Evolutionary conservation across 768 basidiomycete genomes (phyloP).

Genomic region (Kwoniella mangroviensis): DNA sequence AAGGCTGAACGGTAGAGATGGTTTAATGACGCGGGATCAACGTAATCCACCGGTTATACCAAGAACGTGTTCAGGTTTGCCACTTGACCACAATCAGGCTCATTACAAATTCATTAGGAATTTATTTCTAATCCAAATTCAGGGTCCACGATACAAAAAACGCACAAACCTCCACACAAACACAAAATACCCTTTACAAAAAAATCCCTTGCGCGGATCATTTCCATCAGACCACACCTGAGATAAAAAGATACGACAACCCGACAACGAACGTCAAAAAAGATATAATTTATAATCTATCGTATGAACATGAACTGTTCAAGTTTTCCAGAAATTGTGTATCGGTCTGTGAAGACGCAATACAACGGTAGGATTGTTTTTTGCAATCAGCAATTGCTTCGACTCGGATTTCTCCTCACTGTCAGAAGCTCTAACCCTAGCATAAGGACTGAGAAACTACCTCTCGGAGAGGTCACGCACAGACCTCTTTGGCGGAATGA

Average conservation of each 20-base stretch:
- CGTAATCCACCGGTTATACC: not conserved
- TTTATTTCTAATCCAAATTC: no score
- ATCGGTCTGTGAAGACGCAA: slow-evolving; percentile 24
- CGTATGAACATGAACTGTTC: not conserved
- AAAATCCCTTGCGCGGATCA: no score
- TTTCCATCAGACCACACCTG: no score
- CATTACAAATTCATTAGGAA: not conserved
- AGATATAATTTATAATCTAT: not conserved
- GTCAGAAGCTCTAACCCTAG: slow-evolving; percentile 54
- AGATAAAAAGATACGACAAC: no score
- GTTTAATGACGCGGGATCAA: slow-evolving; percentile 8
- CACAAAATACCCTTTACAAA: no score
- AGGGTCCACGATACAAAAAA: no score
- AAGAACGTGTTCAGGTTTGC: not conserved
- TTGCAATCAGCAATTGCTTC: slow-evolving; percentile 56
- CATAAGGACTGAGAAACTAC: slow-evolving; percentile 44
- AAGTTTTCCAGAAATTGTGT: slow-evolving; percentile 49
- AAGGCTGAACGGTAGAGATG: not conserved
- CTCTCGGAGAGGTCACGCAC: not conserved
- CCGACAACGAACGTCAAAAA: no score
- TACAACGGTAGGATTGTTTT: slow-evolving; percentile 48
- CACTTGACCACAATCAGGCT: not conserved
- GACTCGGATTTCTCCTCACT: slow-evolving; percentile 56
- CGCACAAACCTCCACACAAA: no score
- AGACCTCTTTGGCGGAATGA: not conserved